Base-by-base conservation (phyloP, 2,329 filamentous ascomycete genomes). In the Sporothrix inflata region DNA sequence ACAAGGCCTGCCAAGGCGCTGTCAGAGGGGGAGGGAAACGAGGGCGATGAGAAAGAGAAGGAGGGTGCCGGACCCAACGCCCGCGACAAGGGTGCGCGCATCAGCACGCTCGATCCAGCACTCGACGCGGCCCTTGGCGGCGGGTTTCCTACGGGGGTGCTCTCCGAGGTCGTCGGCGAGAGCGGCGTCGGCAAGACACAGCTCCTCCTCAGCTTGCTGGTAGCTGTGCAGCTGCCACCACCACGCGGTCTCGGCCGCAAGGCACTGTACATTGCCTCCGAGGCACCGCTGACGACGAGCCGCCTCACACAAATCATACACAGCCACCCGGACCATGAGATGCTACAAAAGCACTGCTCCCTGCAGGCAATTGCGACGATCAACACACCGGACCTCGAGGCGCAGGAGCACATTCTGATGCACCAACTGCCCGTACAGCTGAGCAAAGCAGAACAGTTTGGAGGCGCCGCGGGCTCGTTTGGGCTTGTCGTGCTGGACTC, bases 171-270 rank as follows among this genome's bases (percentile, higher is more conserved):
- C 74, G 92, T 94, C 1, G 96, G 96, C 73, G 96, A 98, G 84
- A 97, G 94, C 75, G 96, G 94, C 77, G 92, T 91, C 75, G 96
- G 95, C 78, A 99, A 99, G 86, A 98, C 96, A 1, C 96, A 99
- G 81, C 89, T 98, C 78, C 90, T 98, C 38, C 88, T 98, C 38
- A 90, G 91, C 27, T 87, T 99, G 38, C 90, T 97, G 60, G 89
- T 98, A 45, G 88, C 94, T 42, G 91, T 91, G 19, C 96, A 99
- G 81, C 90, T 98, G 4, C 90, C 92, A 1, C 83, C 89, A 0
- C 92, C 93, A 0, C 85, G 85, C 55, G 94, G 93, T 6, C 86
- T 94, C 0, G 87, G 87, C 49, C 89, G 90, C 74, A 87, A 90
- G n/a, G 91, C 93, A 0, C 86, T 99, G 47, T 99, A 99, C 84